Conservation (phyloP, 2,329 filamentous ascomycete species). For the Epichloe typhina region DNA sequence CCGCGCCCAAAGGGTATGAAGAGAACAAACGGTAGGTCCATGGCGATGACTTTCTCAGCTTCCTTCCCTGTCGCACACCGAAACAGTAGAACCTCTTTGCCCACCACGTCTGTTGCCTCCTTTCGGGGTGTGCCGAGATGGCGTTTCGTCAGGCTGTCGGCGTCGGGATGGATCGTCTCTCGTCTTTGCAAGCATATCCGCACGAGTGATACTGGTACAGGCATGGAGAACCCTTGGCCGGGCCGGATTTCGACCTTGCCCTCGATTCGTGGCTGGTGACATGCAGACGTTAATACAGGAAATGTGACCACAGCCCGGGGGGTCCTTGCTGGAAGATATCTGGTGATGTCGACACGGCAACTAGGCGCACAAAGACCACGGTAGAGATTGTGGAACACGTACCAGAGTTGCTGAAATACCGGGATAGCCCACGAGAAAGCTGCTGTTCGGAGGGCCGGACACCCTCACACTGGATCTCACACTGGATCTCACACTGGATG, state of each 20-base stretch:
- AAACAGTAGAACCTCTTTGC: conserved; percentile 88
- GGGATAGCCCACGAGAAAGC: conserved; percentile 91
- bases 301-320: not conserved
- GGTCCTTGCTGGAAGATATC: too few species aligned
- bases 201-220: conserved; percentile 82
- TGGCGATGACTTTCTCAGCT: conserved; percentile 77
- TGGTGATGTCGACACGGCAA: too few species aligned
- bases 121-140: conserved; percentile 81
- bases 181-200: conserved; percentile 86
- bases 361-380: conserved; percentile 3
- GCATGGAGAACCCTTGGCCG: conserved; percentile 69
- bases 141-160: conserved; percentile 86
- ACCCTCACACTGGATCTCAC: conserved; percentile 54
- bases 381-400: conserved; percentile 28
- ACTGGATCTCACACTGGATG: conserved; percentile 49
- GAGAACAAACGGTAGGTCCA: conserved; percentile 94
- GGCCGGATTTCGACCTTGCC: conserved; percentile 95
- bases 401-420: conserved; percentile 96
- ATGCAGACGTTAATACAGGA: not conserved
- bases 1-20: conserved; percentile 93
- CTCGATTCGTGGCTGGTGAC: conserved; percentile 74
- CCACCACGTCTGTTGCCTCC: conserved; percentile 84
- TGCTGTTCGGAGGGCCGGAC: conserved; percentile 92
- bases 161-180: conserved; percentile 92
- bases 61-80: conserved; percentile 74